Conservation (phyloP, 163 green algal genomes). For the Scenedesmus sp. region DNA sequence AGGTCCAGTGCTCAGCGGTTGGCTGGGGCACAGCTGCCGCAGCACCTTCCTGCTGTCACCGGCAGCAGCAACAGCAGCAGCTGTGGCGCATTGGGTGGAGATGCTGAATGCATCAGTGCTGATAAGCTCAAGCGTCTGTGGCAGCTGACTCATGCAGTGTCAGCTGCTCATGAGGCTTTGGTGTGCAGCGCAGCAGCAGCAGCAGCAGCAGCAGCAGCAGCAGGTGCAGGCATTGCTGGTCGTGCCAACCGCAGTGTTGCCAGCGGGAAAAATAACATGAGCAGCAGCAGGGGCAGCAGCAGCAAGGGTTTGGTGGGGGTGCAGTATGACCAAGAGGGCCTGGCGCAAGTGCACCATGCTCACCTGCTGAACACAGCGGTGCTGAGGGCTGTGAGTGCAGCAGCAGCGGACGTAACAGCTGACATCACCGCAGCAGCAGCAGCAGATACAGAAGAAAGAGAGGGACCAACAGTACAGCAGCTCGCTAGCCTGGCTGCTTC, state of each 20-base stretch:
- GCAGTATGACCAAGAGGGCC: neutral
- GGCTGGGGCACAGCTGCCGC: neutral
- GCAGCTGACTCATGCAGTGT: neutral
- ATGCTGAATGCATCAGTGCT: neutral
- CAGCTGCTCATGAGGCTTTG: neutral
- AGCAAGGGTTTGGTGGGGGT: neutral
- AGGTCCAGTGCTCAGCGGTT: neutral
- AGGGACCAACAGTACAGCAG: neutral
- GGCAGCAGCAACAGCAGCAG: neutral
- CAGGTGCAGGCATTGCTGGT: neutral
- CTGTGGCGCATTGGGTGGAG: neutral
- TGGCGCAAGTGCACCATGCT: constrained; percentile 37
- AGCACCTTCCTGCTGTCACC: neutral
- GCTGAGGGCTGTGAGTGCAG: neutral
- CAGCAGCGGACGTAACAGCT: neutral
- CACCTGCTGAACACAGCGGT: neutral
- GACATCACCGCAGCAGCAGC: neutral
- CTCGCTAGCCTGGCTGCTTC: neutral
- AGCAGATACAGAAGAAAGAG: neutral
- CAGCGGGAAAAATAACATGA: neutral
- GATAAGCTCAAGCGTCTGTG: neutral
- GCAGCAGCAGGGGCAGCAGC: neutral
- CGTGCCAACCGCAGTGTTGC: neutral
- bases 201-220: constrained; percentile 11
- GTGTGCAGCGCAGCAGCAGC: neutral